phyloP scores from a whole-genome alignment of 306 rosid genomes.

The Hippophae tibetana region DNA sequence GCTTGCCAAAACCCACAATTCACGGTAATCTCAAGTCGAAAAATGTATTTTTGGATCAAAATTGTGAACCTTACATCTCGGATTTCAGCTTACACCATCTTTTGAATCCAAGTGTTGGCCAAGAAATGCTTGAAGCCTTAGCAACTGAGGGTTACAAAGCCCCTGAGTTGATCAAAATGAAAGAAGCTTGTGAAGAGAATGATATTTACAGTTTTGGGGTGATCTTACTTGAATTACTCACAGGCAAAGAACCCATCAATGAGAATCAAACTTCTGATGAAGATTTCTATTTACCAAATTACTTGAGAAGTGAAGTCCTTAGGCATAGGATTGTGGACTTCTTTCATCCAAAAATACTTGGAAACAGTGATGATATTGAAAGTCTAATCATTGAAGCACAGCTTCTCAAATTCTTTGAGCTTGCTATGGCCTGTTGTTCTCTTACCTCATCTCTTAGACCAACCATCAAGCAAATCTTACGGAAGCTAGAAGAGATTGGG shows the following conservation, averaged over 20 bases:
- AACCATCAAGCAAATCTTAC: slow-evolving; percentile 51
- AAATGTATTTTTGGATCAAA: slow-evolving; percentile 61
- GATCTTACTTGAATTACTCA: slow-evolving; percentile 67
- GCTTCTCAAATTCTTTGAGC: slow-evolving; percentile 61
- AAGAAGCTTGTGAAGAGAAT: slow-evolving; percentile 51
- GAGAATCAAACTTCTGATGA: slow-evolving; percentile 73
- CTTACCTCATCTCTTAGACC: slow-evolving; percentile 81
- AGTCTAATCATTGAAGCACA: slow-evolving; percentile 38
- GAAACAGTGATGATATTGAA: slow-evolving; percentile 24
- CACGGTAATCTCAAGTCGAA: slow-evolving; percentile 87
- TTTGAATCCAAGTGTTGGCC: slow-evolving; percentile 62
- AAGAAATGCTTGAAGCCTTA: slow-evolving; percentile 75
- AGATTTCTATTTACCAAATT: slow-evolving; percentile 75
- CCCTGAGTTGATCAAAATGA: slow-evolving; percentile 82
- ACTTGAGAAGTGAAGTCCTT: slow-evolving; percentile 67
- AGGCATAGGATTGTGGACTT: slow-evolving; percentile 62
- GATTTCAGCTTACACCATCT: slow-evolving; percentile 77
- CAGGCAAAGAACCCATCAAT: slow-evolving; percentile 69
- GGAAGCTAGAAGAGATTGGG: slow-evolving; percentile 71
- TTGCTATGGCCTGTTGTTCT: slow-evolving; percentile 81
- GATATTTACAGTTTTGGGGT: slow-evolving; percentile 82
- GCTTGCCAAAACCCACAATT: slow-evolving; percentile 46
- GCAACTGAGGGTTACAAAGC: slow-evolving; percentile 80
- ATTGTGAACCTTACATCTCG: slow-evolving; percentile 47
- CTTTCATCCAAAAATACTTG: slow-evolving; percentile 73